phyloP scores from a whole-genome alignment of 2,329 filamentous ascomycete species.

The Mycosphaerella arachidis region DNA sequence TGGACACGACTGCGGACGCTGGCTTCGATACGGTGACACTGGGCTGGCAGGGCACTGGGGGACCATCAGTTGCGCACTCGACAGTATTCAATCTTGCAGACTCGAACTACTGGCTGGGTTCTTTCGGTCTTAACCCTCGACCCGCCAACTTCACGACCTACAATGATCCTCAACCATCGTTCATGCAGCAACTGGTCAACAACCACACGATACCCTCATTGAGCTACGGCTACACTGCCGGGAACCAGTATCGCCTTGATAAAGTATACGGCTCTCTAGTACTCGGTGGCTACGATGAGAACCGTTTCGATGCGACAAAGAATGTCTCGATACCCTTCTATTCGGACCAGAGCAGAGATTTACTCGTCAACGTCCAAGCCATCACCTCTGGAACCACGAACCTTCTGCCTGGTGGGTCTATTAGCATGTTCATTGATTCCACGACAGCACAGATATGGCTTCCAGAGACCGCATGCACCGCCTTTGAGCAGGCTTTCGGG shows the following conservation, averaged over 20 bases:
- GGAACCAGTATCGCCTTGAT: conserved; percentile 34
- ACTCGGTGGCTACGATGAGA: conserved; percentile 38
- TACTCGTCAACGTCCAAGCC: conserved; percentile 31
- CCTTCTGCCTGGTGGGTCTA: conserved; percentile 28
- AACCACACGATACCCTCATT: conserved; percentile 34
- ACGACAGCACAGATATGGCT: conserved; percentile 63
- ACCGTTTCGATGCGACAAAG: conserved; percentile 33
- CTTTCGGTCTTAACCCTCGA: conserved; percentile 33
- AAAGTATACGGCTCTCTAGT: conserved; percentile 36
- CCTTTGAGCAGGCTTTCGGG: conserved; percentile 36
- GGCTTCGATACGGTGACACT: conserved; percentile 34
- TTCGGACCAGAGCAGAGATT: conserved; percentile 31
- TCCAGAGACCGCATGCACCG: conserved; percentile 42
- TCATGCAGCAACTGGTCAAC: conserved; percentile 30
- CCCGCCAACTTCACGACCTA: conserved; percentile 36
- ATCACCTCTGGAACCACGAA: conserved; percentile 27
- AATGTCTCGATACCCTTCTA: conserved; percentile 32
- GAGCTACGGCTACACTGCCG: conserved; percentile 37
- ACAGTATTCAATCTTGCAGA: conserved; percentile 28
- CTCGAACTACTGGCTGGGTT: conserved; percentile 31
- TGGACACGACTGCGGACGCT: conserved; percentile 26
- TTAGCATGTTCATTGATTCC: conserved; percentile 56
- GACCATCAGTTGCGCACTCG: conserved; percentile 28
- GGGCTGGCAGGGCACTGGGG: conserved; percentile 34
- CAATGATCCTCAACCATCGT: conserved; percentile 33